These are phyloP conservation scores for Lactarius vividus DNA, from an alignment of 768 basidiomycete genomes.

Conservation along the genomic window DNA sequence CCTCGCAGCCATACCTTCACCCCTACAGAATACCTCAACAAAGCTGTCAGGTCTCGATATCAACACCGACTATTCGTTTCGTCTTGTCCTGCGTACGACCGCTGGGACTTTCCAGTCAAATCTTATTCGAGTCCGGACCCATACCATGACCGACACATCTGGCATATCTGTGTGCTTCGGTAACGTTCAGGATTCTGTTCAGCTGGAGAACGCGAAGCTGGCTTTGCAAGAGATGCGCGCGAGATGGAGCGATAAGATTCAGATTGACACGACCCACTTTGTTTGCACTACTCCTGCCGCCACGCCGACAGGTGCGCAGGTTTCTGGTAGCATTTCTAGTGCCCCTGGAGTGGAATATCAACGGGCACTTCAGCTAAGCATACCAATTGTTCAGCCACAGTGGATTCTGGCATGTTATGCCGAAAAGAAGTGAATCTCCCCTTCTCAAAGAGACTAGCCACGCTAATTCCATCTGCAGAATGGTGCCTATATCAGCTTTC, in stretches of 20 bases:
- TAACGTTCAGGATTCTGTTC: conserved; percentile 69
- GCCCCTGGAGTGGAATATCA: conserved; percentile 89
- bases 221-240: conserved; percentile 85
- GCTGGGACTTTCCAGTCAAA: conserved; percentile 91
- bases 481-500: conserved; percentile 81
- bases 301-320: conserved; percentile 55
- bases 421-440: conserved; percentile 64
- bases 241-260: conserved; percentile 88
- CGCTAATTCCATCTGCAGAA: conserved; percentile 43
- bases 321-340: conserved; percentile 48
- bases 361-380: conserved; percentile 88
- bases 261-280: conserved; percentile 98
- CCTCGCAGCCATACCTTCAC: conserved; percentile 80
- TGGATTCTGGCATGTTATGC: conserved; percentile 90
- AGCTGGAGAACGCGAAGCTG: conserved; percentile 78
- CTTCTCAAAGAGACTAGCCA: conserved; percentile 3
- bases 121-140: conserved; percentile 77
- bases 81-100: conserved; percentile 88
- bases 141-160: conserved; percentile 93
- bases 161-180: conserved; percentile 96
- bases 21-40: conserved; percentile 80
- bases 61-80: conserved; percentile 88
- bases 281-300: conserved; percentile 89
- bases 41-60: conserved; percentile 81
- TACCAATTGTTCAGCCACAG: conserved; percentile 91